Conservation (phyloP, 2,329 filamentous ascomycete genomes). For the Fusarium albidum region DNA sequence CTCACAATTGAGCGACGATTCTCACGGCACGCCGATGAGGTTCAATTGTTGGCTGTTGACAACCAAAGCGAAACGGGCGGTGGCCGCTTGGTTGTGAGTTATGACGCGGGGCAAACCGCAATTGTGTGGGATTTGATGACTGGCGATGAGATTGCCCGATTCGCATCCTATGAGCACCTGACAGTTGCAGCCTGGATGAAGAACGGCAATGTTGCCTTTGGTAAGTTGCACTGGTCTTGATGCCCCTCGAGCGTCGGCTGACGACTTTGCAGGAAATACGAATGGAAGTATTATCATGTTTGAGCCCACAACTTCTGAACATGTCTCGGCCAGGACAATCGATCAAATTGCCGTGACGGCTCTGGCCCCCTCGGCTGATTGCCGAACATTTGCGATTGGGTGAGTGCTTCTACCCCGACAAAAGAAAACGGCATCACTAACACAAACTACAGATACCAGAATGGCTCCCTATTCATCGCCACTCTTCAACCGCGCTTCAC, state of each 20-base stretch:
- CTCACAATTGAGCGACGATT: constrained; percentile 89
- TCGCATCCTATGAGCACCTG: constrained; percentile 88
- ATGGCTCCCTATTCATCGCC: constrained; percentile 91
- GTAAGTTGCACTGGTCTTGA: constrained; percentile 59
- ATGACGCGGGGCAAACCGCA: constrained; percentile 87
- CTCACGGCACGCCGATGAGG: constrained; percentile 81
- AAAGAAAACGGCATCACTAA: constrained; percentile 14
- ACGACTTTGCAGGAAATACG: constrained; percentile 72
- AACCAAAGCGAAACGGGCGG: constrained; percentile 88
- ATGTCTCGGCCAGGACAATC: constrained; percentile 89
- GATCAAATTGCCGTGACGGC: constrained; percentile 94
- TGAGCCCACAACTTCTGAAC: constrained; percentile 90
- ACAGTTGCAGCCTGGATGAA: constrained; percentile 93
- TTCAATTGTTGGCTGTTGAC: constrained; percentile 86
- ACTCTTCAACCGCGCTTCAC: constrained; percentile 91
- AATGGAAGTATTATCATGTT: constrained; percentile 95
- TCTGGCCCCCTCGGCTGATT: constrained; percentile 87
- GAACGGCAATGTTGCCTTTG: constrained; percentile 96
- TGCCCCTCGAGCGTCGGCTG: constrained; percentile 29
- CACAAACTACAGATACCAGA: constrained; percentile 76
- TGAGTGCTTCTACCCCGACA: constrained; percentile 51
- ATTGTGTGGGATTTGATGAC: constrained; percentile 98
- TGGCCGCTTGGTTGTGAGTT: constrained; percentile 89
- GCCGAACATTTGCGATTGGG: constrained; percentile 95
- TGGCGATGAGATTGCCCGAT: constrained; percentile 89